Evolutionary conservation across 768 basidiomycete species (phyloP).

Genomic region (Strobilomyces confusus): DNA sequence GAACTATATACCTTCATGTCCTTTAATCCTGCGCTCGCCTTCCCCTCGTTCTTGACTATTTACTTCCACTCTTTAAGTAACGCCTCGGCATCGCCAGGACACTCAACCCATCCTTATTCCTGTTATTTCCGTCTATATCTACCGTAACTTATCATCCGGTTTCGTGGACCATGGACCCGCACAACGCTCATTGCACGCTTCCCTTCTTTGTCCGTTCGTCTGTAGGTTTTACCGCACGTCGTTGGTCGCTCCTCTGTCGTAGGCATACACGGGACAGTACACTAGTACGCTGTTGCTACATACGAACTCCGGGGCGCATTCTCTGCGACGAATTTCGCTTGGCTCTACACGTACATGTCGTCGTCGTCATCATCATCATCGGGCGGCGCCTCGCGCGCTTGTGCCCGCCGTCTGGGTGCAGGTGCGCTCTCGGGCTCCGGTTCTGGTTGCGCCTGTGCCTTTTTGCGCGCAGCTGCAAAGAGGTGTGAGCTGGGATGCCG

Average conservation of each 20-base stretch:
- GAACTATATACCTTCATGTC: background rate
- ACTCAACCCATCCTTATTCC: background rate
- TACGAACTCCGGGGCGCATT: background rate
- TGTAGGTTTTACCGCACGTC: conserved; percentile 6
- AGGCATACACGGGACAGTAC: background rate
- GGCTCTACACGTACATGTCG: conserved; percentile 3
- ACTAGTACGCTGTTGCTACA: background rate
- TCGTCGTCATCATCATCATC: background rate
- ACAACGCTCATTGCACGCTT: conserved; percentile 7
- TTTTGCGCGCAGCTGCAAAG: conserved; percentile 30
- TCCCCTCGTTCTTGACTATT: background rate
- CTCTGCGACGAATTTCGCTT: background rate
- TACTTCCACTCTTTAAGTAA: background rate
- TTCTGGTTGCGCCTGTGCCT: conserved; percentile 14
- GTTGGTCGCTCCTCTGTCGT: background rate
- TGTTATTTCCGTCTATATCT: background rate
- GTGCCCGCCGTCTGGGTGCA: conserved; percentile 7
- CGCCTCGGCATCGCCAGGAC: background rate
- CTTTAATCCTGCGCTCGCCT: background rate
- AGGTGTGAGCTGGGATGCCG: background rate
- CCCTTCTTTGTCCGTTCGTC: background rate
- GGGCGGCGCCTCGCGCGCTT: background rate
- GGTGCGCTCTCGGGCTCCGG: conserved; percentile 3
- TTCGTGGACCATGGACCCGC: conserved; percentile 5
- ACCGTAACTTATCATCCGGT: conserved; percentile 1